A percentile compares a stretch with the other conserved stretches of the same genome.
Conservation (phyloP, 1,139 yeast species). For the Kurtzmaniella quercitrusa region DNA sequence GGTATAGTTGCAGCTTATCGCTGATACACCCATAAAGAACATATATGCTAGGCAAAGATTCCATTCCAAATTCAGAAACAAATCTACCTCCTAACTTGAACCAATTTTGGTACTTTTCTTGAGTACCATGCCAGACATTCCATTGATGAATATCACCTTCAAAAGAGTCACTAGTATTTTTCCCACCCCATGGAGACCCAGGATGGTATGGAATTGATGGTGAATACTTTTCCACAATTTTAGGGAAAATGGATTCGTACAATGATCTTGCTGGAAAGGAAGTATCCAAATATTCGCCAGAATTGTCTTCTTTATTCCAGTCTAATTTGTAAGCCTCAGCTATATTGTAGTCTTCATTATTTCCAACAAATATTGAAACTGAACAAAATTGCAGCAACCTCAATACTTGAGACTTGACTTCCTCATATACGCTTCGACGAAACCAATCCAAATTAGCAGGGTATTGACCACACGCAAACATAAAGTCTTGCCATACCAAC, state of each 20-base stretch:
- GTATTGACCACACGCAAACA: conserved; percentile 51
- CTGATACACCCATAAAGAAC: conserved; percentile 29
- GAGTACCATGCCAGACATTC: conserved; percentile 48
- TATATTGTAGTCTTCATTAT: conserved; percentile 45
- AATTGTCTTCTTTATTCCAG: conserved; percentile 23
- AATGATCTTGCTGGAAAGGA: conserved; percentile 37
- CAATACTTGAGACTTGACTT: conserved; percentile 29
- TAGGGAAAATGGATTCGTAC: conserved; percentile 36
- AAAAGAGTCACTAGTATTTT: conserved; percentile 25
- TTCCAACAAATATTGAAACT: conserved; percentile 34
- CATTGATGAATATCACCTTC: conserved; percentile 46
- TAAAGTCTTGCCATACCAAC: conserved; percentile 48
- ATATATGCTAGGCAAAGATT: conserved; percentile 29
- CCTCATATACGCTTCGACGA: conserved; percentile 25
- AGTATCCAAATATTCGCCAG: conserved; percentile 26
- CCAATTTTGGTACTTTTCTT: conserved; percentile 42
- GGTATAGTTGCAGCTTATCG: conserved; percentile 25
- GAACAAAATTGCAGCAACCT: conserved; percentile 35
- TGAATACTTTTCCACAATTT: conserved; percentile 15
- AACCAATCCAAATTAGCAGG: conserved; percentile 30
- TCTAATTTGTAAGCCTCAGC: conserved; percentile 30
- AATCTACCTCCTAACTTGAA: conserved; percentile 36
- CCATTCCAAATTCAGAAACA: conserved; percentile 47
- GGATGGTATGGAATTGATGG: conserved; percentile 32
- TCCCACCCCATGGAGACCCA: conserved; percentile 44